A percentile compares a stretch with the other conserved stretches of the same genome.
Conservation (phyloP, 345 rosid species). For the Erysimum cheiranthoides region DNA sequence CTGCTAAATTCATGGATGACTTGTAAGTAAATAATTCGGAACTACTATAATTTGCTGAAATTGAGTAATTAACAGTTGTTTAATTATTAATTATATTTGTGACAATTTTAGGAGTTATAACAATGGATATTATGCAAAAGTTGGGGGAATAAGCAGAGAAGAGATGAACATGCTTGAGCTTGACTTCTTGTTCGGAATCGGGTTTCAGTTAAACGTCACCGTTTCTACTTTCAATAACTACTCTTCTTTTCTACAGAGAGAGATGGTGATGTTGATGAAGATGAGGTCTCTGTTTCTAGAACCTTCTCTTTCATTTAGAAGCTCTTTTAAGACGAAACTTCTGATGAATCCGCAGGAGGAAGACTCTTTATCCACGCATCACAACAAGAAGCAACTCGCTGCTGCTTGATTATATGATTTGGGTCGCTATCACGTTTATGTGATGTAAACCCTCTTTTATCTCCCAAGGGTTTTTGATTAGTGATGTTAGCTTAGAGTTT, state of each 20-base stretch:
- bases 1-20: constrained; percentile 90
- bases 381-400: constrained; percentile 40
- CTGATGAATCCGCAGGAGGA: constrained; percentile 38
- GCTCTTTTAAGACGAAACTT: constrained; percentile 29
- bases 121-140: constrained; percentile 69
- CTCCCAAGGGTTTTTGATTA: background rate
- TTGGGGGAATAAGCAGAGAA: constrained; percentile 72
- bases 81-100: background rate
- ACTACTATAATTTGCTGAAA: constrained; percentile 8
- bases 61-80: constrained; percentile 7
- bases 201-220: constrained; percentile 70
- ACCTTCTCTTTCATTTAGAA: constrained; percentile 36
- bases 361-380: constrained; percentile 38
- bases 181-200: constrained; percentile 72
- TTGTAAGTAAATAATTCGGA: constrained; percentile 54
- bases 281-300: constrained; percentile 40
- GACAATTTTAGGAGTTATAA: constrained; percentile 55
- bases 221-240: constrained; percentile 61
- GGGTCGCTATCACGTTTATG: background rate
- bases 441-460: constrained; percentile 14
- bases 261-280: constrained; percentile 53
- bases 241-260: constrained; percentile 57
- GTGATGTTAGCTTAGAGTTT: constrained; percentile 10
- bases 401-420: constrained; percentile 34
- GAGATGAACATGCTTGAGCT: constrained; percentile 82